phyloP scores from a whole-genome alignment of 1,284 basidiomycete species.

The Melampsora americana region DNA sequence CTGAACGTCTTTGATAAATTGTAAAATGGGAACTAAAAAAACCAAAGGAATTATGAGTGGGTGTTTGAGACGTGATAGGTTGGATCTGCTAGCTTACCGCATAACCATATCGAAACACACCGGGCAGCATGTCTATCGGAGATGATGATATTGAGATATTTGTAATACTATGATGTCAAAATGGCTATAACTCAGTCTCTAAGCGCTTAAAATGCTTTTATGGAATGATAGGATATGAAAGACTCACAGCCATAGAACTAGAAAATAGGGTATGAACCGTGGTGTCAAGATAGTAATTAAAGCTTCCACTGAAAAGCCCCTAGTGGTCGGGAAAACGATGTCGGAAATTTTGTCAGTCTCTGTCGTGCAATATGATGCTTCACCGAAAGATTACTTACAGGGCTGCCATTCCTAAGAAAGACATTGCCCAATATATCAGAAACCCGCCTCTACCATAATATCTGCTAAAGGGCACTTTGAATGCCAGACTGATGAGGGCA shows the following conservation, averaged over 20 bases:
- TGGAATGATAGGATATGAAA: not conserved
- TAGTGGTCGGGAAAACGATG: not conserved
- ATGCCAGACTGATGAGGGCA: constrained; percentile 27
- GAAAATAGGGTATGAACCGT: constrained; percentile 24
- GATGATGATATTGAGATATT: constrained; percentile 27
- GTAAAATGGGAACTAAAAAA: constrained; percentile 33
- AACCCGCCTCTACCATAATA: constrained; percentile 20
- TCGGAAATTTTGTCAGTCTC: not conserved
- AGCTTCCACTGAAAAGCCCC: constrained; percentile 30
- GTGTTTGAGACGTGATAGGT: not conserved
- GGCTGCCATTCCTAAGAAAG: constrained; percentile 26
- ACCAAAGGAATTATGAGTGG: not conserved
- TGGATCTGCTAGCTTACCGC: constrained; percentile 2
- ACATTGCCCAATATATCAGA: constrained; percentile 34
- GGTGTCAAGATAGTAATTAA: constrained; percentile 25
- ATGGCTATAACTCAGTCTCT: not conserved
- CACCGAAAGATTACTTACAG: constrained; percentile 6
- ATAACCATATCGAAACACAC: constrained; percentile 24
- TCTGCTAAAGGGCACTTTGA: constrained; percentile 30
- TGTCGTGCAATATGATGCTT: not conserved
- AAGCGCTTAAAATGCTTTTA: not conserved
- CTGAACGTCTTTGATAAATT: constrained; percentile 16
- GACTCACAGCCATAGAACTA: constrained; percentile 40
- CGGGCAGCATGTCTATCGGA: constrained; percentile 32
- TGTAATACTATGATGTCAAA: constrained; percentile 21